Conservation (phyloP, 768 basidiomycete species). For the Leccinellum albellum region DNA sequence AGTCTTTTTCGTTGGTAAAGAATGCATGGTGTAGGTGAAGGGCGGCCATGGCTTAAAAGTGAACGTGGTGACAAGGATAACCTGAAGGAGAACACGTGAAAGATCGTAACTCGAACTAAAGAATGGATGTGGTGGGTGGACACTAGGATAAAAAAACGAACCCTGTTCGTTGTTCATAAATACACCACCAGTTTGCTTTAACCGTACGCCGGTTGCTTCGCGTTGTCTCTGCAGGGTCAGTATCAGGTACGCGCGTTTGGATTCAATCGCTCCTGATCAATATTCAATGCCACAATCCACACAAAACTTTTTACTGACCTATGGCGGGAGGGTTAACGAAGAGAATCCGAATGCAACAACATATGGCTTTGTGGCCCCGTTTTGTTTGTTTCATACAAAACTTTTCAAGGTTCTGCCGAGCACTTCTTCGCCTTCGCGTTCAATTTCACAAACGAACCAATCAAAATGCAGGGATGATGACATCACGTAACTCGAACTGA, state of each 20-base stretch:
- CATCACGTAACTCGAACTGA: slow-evolving; percentile 24
- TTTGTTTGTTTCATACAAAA: slow-evolving; percentile 11
- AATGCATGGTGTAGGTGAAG: slow-evolving; percentile 55
- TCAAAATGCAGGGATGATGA: slow-evolving; percentile 9
- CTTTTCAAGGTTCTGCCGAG: slow-evolving; percentile 4
- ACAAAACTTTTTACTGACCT: slow-evolving; percentile 11
- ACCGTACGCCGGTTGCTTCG: background rate
- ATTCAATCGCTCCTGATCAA: background rate
- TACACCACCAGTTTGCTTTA: slow-evolving; percentile 3
- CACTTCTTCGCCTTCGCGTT: slow-evolving; percentile 4
- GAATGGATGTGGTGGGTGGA: slow-evolving; percentile 1
- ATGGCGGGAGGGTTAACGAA: background rate
- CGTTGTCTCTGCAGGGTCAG: slow-evolving; percentile 4
- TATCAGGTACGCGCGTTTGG: slow-evolving; percentile 7
- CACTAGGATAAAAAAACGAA: slow-evolving; percentile 12
- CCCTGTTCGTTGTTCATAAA: slow-evolving; percentile 15
- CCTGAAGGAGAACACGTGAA: slow-evolving; percentile 9
- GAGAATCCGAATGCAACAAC: background rate
- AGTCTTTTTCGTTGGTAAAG: slow-evolving; percentile 35
- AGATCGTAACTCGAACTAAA: slow-evolving; percentile 12
- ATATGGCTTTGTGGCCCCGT: slow-evolving; percentile 11
- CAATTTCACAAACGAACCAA: slow-evolving; percentile 16
- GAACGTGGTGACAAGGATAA: slow-evolving; percentile 13
- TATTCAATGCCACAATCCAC: background rate
- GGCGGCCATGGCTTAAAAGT: slow-evolving; percentile 47